A percentile compares a stretch with the other conserved stretches of the same genome.
phyloP scores from a whole-genome alignment of 2,329 filamentous ascomycete species.

The Tolypocladium nubicola region DNA sequence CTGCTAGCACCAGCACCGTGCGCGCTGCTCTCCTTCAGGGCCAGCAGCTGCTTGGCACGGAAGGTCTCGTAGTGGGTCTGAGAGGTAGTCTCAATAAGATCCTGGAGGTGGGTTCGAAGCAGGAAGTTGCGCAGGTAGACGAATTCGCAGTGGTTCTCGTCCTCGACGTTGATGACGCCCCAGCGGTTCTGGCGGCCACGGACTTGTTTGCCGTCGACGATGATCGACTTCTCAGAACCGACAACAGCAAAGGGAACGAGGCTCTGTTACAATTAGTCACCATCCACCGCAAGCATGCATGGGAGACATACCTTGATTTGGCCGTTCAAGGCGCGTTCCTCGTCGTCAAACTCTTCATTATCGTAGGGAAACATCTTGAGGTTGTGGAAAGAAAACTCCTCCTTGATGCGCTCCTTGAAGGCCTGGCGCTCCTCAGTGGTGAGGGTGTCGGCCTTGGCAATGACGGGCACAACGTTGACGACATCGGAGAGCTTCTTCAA shows the following conservation, averaged over 20 bases:
- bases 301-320: slow-evolving; percentile 75
- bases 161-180: slow-evolving; percentile 99
- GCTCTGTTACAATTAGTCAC: slow-evolving; percentile 40
- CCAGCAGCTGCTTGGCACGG: slow-evolving; percentile 96
- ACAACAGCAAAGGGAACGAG: slow-evolving; percentile 97
- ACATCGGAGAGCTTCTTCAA: slow-evolving; percentile 99
- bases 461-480: slow-evolving; percentile 97
- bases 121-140: slow-evolving; percentile 98
- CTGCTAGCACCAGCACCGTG: slow-evolving; percentile 64
- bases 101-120: slow-evolving; percentile 94
- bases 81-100: slow-evolving; percentile 96
- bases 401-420: slow-evolving; percentile 99
- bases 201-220: slow-evolving; percentile 94
- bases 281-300: neutral
- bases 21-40: slow-evolving; percentile 94
- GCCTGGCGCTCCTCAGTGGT: slow-evolving; percentile 90
- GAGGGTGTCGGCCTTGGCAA: slow-evolving; percentile 94
- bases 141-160: slow-evolving; percentile 99
- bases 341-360: slow-evolving; percentile 96
- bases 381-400: slow-evolving; percentile 99
- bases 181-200: slow-evolving; percentile 97
- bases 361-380: slow-evolving; percentile 99
- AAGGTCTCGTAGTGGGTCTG: slow-evolving; percentile 99
- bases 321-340: slow-evolving; percentile 85
- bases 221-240: slow-evolving; percentile 95